These are phyloP conservation scores for Fusarium fujikuroi DNA, from an alignment of 2,329 filamentous ascomycete genomes.

Conservation along the genomic window DNA sequence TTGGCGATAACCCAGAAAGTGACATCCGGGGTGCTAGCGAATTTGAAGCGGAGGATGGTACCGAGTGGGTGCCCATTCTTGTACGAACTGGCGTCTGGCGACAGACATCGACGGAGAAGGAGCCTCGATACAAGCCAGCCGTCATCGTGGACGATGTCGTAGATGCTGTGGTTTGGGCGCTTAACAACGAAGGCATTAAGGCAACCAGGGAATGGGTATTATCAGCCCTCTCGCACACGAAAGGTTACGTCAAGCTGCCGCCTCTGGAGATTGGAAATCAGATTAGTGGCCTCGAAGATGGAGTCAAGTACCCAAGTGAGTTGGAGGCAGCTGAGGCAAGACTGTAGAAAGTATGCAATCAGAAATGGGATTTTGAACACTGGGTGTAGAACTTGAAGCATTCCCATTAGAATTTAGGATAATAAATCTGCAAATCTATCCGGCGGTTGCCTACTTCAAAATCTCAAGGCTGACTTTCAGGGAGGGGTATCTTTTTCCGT, in stretches of 20 bases:
- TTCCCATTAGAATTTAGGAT: background rate
- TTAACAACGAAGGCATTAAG: conserved; percentile 65
- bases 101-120: conserved; percentile 51
- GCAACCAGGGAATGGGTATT: conserved; percentile 48
- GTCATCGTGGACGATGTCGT: conserved; percentile 79
- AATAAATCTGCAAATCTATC: background rate
- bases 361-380: background rate
- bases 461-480: background rate
- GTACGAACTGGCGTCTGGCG: conserved; percentile 83
- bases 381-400: background rate
- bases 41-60: conserved; percentile 73
- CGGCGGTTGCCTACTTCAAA: background rate
- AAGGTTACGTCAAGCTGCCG: conserved; percentile 43
- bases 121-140: conserved; percentile 70
- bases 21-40: conserved; percentile 90
- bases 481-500: background rate
- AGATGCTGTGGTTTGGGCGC: conserved; percentile 80
- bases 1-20: conserved; percentile 89
- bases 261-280: conserved; percentile 24
- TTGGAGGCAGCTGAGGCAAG: conserved; percentile 36
- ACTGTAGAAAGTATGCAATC: conserved; percentile 10
- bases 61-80: conserved; percentile 81
- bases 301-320: conserved; percentile 37
- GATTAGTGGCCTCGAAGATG: background rate
- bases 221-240: conserved; percentile 43